phyloP scores from a whole-genome alignment of 192 early-diverging fungal species.

The Coemansia umbellata region DNA sequence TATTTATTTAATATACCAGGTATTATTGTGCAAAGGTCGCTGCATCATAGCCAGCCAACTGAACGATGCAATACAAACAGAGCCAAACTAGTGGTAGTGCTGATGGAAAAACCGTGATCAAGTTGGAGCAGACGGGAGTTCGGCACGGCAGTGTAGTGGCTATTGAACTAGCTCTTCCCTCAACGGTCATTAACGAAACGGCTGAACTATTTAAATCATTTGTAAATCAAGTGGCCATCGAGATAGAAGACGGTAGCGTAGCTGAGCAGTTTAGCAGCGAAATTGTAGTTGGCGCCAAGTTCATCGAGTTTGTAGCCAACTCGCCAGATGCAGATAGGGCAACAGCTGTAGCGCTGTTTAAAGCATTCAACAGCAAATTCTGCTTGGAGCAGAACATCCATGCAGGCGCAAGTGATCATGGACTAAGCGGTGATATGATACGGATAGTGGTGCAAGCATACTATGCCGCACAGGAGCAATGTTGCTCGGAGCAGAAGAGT shows the following conservation, averaged over 20 bases:
- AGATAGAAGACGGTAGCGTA: neutral
- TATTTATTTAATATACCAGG: neutral
- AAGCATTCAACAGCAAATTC: constrained; percentile 2
- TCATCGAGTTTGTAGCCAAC: neutral
- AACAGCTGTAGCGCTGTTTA: neutral
- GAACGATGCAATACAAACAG: neutral
- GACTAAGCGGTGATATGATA: neutral
- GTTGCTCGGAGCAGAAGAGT: too few species aligned
- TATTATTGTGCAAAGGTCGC: neutral
- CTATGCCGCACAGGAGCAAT: neutral
- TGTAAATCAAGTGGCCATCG: neutral
- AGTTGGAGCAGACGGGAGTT: too few species aligned
- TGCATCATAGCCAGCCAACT: neutral
- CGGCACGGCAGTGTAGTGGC: neutral
- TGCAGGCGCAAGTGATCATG: neutral
- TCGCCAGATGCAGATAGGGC: neutral
- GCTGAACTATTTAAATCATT: neutral
- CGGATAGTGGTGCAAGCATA: constrained; percentile 17
- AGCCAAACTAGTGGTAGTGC: too few species aligned
- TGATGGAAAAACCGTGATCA: too few species aligned
- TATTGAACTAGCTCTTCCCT: neutral
- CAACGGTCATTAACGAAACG: neutral
- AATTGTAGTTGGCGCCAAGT: constrained; percentile 4
- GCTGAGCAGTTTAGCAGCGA: neutral
- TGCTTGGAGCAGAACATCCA: constrained; percentile 2